Evolutionary conservation across 2,329 filamentous ascomycete species (phyloP).

Genomic region (Dryadomyces sulphureus): DNA sequence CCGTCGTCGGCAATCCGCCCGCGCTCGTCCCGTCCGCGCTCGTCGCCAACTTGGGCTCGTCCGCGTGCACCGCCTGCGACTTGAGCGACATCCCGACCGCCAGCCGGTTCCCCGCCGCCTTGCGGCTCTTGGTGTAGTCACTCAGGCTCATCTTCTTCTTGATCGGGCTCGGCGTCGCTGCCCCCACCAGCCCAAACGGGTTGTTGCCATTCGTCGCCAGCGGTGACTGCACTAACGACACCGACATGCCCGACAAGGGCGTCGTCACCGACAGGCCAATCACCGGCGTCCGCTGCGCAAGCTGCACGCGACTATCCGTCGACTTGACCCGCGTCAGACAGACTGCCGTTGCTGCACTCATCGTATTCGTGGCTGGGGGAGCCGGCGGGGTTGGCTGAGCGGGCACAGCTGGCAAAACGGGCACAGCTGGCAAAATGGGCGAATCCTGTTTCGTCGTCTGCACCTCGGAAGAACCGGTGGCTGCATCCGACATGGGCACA

Average conservation of each 20-base stretch:
- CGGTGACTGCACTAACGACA: conserved; percentile 33
- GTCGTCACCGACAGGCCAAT: conserved; percentile 15
- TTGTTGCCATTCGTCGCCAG: conserved; percentile 21
- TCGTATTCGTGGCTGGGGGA: no score
- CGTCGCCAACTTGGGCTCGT: conserved; percentile 25
- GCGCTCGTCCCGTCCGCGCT: conserved; percentile 6
- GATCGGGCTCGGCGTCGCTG: conserved; percentile 39
- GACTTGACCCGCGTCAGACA: conserved; percentile 20
- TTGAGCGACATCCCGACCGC: conserved; percentile 21
- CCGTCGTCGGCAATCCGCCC: conserved; percentile 6
- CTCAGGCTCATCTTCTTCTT: conserved; percentile 55
- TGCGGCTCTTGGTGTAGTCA: conserved; percentile 48
- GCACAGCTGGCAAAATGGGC: background rate
- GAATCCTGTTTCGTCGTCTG: background rate
- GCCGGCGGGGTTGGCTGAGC: background rate
- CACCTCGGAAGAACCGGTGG: background rate
- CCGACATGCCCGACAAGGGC: conserved; percentile 29
- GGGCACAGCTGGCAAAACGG: background rate
- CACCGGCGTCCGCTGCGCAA: conserved; percentile 40
- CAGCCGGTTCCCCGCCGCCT: conserved; percentile 31
- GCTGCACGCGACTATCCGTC: conserved; percentile 36
- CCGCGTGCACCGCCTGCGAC: conserved; percentile 19
- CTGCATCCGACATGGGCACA: conserved; percentile 12
- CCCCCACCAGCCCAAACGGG: conserved; percentile 25
- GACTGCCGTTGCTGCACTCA: background rate